A percentile compares a stretch with the other conserved stretches of the same genome.
Conservation (phyloP, 1,284 basidiomycete genomes). For the Cystobasidium sp. region DNA sequence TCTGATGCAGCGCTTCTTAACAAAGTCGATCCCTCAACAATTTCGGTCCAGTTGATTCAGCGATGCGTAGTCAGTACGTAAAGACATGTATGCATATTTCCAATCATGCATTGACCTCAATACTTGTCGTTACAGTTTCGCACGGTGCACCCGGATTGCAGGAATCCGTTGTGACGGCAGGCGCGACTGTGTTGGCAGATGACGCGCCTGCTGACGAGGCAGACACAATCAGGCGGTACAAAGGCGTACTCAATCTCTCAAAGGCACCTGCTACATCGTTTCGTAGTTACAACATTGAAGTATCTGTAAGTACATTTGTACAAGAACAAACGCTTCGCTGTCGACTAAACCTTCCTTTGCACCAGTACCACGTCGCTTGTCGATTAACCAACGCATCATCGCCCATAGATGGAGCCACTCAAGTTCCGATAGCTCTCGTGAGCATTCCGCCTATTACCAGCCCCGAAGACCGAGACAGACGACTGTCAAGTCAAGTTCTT, state of each 20-base stretch:
- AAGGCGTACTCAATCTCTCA: constrained; percentile 5
- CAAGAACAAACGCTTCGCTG: neutral
- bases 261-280: constrained; percentile 30
- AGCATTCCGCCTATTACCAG: constrained; percentile 35
- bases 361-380: constrained; percentile 30
- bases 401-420: constrained; percentile 9
- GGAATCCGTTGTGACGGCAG: constrained; percentile 21
- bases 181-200: constrained; percentile 5
- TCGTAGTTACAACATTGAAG: constrained; percentile 29
- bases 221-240: constrained; percentile 29
- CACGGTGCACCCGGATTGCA: constrained; percentile 30
- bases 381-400: neutral
- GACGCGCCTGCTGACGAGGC: constrained; percentile 1
- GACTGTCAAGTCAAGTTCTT: neutral
- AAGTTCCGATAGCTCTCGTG: constrained; percentile 25
- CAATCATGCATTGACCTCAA: neutral
- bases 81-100: neutral
- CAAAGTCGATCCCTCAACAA: constrained; percentile 14
- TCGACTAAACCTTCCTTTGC: neutral
- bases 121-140: constrained; percentile 7
- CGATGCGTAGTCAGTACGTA: constrained; percentile 27
- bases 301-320: constrained; percentile 17
- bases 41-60: constrained; percentile 25
- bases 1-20: constrained; percentile 5
- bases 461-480: neutral